Percentiles rank a stretch among this genome's conserved stretches.
phyloP scores from a whole-genome alignment of 2,329 filamentous ascomycete species.

The Sarocladiaceae sp. region DNA sequence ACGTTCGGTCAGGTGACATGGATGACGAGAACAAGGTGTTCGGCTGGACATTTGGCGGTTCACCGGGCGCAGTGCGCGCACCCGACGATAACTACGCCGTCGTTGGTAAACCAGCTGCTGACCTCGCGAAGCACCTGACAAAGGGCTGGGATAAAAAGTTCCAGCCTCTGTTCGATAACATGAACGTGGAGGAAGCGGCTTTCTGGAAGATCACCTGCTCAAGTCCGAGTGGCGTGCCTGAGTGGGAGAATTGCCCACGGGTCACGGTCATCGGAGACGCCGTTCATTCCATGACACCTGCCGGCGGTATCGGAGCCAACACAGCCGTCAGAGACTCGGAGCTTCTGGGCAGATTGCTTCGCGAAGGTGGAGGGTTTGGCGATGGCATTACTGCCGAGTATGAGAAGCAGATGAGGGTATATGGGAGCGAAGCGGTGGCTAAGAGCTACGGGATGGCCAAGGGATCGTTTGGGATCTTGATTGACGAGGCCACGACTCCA shows the following conservation, averaged over 20 bases:
- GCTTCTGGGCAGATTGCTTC: constrained; percentile 43
- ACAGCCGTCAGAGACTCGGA: constrained; percentile 48
- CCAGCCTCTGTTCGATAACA: constrained; percentile 51
- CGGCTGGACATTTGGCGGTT: constrained; percentile 57
- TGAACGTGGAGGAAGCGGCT: constrained; percentile 49
- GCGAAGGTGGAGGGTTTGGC: constrained; percentile 46
- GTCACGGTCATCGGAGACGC: constrained; percentile 52
- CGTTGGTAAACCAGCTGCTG: constrained; percentile 48
- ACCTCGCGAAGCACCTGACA: constrained; percentile 49
- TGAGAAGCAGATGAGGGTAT: constrained; percentile 56
- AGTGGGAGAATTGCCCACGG: constrained; percentile 51
- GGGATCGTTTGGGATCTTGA: constrained; percentile 35
- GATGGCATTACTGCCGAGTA: constrained; percentile 50
- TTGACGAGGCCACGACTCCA: constrained; percentile 34
- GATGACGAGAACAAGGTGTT: constrained; percentile 50
- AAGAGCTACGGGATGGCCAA: constrained; percentile 45
- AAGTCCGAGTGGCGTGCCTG: constrained; percentile 50
- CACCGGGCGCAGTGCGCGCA: constrained; percentile 49
- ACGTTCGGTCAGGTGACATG: constrained; percentile 54
- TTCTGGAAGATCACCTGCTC: constrained; percentile 65
- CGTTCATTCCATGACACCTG: constrained; percentile 12
- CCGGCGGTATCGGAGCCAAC: constrained; percentile 11
- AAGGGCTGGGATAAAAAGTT: constrained; percentile 49
- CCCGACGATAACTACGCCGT: constrained; percentile 56
- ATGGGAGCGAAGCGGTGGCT: constrained; percentile 49